Evolutionary conservation across 805 yeast species (phyloP), one percentile per base, ranked within the genome.

Genomic region (Candida odintsovae): DNA sequence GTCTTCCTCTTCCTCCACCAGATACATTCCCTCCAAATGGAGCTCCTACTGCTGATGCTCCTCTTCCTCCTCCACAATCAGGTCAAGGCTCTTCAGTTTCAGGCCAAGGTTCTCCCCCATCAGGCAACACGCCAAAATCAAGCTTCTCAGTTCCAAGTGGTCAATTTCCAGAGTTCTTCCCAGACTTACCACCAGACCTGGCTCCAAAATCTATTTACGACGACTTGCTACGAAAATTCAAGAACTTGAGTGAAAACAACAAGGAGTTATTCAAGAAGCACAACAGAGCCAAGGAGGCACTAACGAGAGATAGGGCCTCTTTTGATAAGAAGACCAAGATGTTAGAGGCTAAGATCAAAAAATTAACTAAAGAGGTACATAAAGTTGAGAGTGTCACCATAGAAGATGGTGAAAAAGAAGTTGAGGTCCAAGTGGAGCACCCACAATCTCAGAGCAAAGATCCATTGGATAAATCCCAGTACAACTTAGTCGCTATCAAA

Each of bases 201-300:
- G 47, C 31, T 6, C 43, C 47, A 11, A 36, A 25, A 9, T 19
- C 21, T 12, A 26, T 22, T 2, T 44, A 26, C 19, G 39, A 44
- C 10, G 36, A 25, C 12, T 33, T 33, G 12, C 16, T 33, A 12
- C 19, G 33, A 13, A 16, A 36, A 31, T 16, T 29, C 25, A 12
- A 40, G 28, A 31, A 26, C 16, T 22, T 19, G 20, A 13, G 25
- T 15, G 21, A 22, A 8, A 37, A 38, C 20, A 20, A 45, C 31
- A 11, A n/a, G 6, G 29, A 18, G n/a, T 31, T 41, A 25, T 12
- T 23, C 12, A 25, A 21, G 29, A 41, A 37, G 19, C 42, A 41
- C 18, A 15, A 26, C 13, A 45, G 31, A n/a, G 20, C 38, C 18
- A 45, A 38, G 22, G 48, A 45, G 25, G 45, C 23, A 18, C n/a